phyloP scores from a whole-genome alignment of 345 rosid genomes.

The Laguncularia racemosa region DNA sequence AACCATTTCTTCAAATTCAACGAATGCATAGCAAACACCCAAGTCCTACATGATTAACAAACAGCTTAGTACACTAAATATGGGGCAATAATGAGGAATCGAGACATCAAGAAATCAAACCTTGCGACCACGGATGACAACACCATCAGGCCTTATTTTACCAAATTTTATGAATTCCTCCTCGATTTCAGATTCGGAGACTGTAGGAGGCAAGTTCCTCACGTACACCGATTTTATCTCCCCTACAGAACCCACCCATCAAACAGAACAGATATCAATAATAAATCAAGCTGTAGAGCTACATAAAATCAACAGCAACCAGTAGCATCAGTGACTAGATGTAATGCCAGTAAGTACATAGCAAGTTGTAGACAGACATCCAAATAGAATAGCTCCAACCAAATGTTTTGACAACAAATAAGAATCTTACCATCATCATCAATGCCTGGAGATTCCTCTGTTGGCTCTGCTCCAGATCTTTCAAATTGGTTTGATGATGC shows the following conservation, averaged over 20 bases:
- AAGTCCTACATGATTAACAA: slow-evolving; percentile 38
- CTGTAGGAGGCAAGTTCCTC: slow-evolving; percentile 43
- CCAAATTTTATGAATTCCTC: slow-evolving; percentile 68
- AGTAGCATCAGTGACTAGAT: background rate
- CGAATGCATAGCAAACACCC: slow-evolving; percentile 72
- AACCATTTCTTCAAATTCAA: slow-evolving; percentile 60
- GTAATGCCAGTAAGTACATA: too few relatives aligned
- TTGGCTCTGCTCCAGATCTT: slow-evolving; percentile 24
- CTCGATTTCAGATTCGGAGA: slow-evolving; percentile 55
- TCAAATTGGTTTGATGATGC: slow-evolving; percentile 25
- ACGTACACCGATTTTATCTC: slow-evolving; percentile 66
- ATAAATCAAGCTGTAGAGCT: background rate
- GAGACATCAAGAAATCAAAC: slow-evolving; percentile 16
- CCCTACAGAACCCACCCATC: slow-evolving; percentile 23
- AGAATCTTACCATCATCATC: slow-evolving; percentile 47
- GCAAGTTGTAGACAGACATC: too few relatives aligned
- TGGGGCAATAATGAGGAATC: background rate
- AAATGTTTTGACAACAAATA: background rate
- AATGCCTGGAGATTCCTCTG: slow-evolving; percentile 31
- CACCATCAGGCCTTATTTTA: slow-evolving; percentile 47
- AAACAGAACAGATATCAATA: slow-evolving; percentile 6
- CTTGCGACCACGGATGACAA: slow-evolving; percentile 63
- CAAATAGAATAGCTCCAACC: too few relatives aligned
- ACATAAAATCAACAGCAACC: background rate
- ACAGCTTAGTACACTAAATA: slow-evolving; percentile 6